Evolutionary conservation across 2,329 filamentous ascomycete species (phyloP), one percentile per base, ranked within the genome.

Genomic region (Aureobasidium sp.): DNA sequence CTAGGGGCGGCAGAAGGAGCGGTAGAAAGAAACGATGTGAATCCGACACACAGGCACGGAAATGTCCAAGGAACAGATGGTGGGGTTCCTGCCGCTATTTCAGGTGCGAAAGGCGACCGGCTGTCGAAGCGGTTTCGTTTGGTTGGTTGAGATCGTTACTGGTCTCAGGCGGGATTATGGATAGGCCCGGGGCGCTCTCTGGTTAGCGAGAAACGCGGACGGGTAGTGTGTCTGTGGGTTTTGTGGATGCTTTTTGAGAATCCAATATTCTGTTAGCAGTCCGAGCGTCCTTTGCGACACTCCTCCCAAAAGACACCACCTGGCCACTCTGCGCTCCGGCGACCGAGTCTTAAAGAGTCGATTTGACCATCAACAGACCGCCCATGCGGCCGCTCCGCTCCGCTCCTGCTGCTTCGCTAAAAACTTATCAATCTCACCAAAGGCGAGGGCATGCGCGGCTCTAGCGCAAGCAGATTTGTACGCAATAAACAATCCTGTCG

Each of bases 1-100:
- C 58, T 60, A 60, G 58, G 47, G 58, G 58, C 58, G 58, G 58
- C 58, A 60, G 58, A 60, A 60, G 57, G 58, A 60, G 58, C 58
- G 58, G 58, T 51, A 60, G 58, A 60, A 60, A 60, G 58, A 60
- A 49, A 60, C 58, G 58, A 60, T 60, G 58, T 51, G 55, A 60
- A 53, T 60, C 58, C 58, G 58, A 60, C 23, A 60, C 58, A 60
- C 33, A 51, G 58, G 58, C 46, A 60, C 58, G 58, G 58, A 60
- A 51, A 60, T 53, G 58, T 60, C 58, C 58, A 60, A 60, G 58
- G 58, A 60, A 60, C 58, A 46, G 58, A 60, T 54, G 58, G 58
- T 60, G 58, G 58, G 58, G 58, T 60, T 60, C 37, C 15, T 54
- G 38, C 58, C 58, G 58, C 58, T 60, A 60, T 60, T 60, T 60